phyloP scores from a whole-genome alignment of 2,329 filamentous ascomycete species.

The Colletotrichum orbiculare region DNA sequence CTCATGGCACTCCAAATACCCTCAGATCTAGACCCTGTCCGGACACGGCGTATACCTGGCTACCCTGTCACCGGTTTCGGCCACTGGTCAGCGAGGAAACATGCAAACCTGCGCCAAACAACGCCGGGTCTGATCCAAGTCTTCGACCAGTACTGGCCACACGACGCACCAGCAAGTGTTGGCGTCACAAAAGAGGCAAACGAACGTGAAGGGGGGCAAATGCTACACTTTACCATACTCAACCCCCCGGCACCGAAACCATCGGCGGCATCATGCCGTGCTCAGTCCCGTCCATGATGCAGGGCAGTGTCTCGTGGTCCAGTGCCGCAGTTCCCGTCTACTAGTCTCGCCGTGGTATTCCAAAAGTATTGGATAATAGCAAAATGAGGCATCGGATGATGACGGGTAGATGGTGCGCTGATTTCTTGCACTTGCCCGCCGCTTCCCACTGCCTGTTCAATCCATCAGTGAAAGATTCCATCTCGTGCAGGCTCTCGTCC shows the following conservation, averaged over 20 bases:
- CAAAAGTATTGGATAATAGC: conserved; percentile 21
- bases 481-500: conserved; percentile 8
- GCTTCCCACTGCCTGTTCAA: conserved; percentile 21
- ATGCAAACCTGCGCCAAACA: conserved; percentile 16
- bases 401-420: conserved; percentile 28
- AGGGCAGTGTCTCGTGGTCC: conserved; percentile 31
- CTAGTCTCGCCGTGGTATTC: background rate
- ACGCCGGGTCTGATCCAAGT: conserved; percentile 24
- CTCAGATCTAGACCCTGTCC: conserved; percentile 21
- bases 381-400: conserved; percentile 28
- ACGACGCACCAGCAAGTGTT: conserved; percentile 33
- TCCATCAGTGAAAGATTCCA: conserved; percentile 24
- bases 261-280: background rate
- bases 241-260: background rate
- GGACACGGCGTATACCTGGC: conserved; percentile 1
- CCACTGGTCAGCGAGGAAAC: conserved; percentile 24
- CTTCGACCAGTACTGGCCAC: conserved; percentile 16
- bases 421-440: conserved; percentile 14
- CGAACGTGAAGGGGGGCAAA: conserved; percentile 6
- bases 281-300: conserved; percentile 10
- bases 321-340: conserved; percentile 11
- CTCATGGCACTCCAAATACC: background rate
- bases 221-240: background rate
- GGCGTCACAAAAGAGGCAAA: conserved; percentile 11
- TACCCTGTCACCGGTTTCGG: conserved; percentile 31